Evolutionary conservation across 176 grass and related monocot genomes (phyloP), one percentile per base, ranked within the genome.

Genomic region (Musa troglodytarum): DNA sequence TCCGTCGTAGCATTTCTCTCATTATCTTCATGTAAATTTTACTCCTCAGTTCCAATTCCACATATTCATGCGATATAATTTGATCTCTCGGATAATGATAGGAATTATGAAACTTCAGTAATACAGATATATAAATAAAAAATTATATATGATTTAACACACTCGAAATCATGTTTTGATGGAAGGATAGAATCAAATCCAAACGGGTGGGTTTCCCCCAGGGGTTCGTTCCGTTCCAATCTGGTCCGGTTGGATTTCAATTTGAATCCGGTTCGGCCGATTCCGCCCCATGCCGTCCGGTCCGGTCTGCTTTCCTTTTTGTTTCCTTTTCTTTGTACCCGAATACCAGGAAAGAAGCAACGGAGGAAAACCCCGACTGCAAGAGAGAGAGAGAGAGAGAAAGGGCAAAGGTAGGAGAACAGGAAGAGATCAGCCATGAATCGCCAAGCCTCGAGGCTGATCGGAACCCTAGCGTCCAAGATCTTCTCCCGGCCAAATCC

Each of bases 401-500:
- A 8, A 53, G 28, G 15, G 71, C 25, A 54, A 15, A 25, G n/a
- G 4, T 15, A 15, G 24, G 8, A 74, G 17, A 68, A 34, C 1
- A 68, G 28, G 23, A 51, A 23, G 68, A 29, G 12, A 50, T 43
- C 34, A 68, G 75, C 81, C 62, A 87, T 88, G 86, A 56, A 84
- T 83, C 96, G 88, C 73, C 95, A 86, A 53, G 86, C 88, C 63
- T 87, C 91, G 43, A 85, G 85, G 80, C 55, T 95, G 73, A 77
- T 88, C 68, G 82, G 96, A 77, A 89, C 96, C 71, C 76, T 82
- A 21, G 88, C 96, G 50, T 77, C 78, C 67, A 79, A 82, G 19
- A 76, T 99, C 49, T 22, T 58, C 28, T 79, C 77, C 53, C 75
- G 15, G 50, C 11, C 29, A 49, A 16, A 58, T 51, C 20, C 19